Base-by-base conservation (phyloP, 208 protist genomes). In the Trypanosoma theileri region DNA sequence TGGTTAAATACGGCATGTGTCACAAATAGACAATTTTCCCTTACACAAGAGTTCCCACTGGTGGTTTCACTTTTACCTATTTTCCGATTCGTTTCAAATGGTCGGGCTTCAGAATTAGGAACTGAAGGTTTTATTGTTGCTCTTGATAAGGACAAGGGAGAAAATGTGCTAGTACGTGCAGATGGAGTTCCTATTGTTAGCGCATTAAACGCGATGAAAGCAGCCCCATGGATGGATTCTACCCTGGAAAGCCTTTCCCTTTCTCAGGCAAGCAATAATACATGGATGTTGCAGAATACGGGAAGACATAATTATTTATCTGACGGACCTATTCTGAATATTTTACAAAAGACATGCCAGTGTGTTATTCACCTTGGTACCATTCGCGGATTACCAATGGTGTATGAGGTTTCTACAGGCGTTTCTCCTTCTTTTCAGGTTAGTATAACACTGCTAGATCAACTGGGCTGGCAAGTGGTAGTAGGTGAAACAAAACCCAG, bases 371-470 rank as follows among this genome's bases (percentile, higher is more conserved):
- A 84, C 3, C 80, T 95, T 10, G 90, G 90, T 22, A 79, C 77
- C 12, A 95, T 95, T 69, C 85, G 84, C 48, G 90, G 90, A 31
- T 91, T 95, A 52, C 90, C 90, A 14, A 91, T 95, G 78, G 81
- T 95, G 13, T 94, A 84, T 59, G 90, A 93, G 55, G 60, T 82
- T 12, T 71, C 75, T 14, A 91, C 86, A 9, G 86, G 90, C 44
- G 69, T 89, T 19, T 91, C 87, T 22, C 85, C 86, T 35, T 85
- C 88, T 12, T 96, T 96, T 77, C 90, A 91, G 66, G 84, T 96
- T 40, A 91, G 81, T 59, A 59, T 92, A 21, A 93, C 90, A 28
- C 79, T 92, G 52, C 80, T 96, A 42, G 90, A 95, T 63, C 85
- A 93, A 75, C 73, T 82, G 13, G 90, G 90, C 21, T 96, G 90